phyloP scores from a whole-genome alignment of 1,284 basidiomycete genomes.

The Rhodotorula glutinis region DNA sequence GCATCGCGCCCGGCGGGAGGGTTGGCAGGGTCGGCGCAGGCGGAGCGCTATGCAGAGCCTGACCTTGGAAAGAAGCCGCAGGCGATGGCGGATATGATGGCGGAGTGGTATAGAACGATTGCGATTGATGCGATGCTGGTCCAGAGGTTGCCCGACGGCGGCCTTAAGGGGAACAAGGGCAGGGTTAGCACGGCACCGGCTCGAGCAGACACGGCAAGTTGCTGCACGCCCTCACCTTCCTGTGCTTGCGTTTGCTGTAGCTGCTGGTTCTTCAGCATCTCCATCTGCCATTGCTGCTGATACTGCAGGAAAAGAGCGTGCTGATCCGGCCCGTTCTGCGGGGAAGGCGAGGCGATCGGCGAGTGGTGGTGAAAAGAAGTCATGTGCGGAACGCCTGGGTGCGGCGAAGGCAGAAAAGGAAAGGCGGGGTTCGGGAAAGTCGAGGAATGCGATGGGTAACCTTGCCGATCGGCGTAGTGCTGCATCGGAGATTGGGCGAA shows the following conservation, averaged over 20 bases:
- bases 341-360: not conserved
- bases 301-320: slow-evolving; percentile 14
- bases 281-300: slow-evolving; percentile 37
- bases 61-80: not conserved
- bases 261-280: slow-evolving; percentile 30
- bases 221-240: not conserved
- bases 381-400: slow-evolving; percentile 13
- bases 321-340: not conserved
- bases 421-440: slow-evolving; percentile 22
- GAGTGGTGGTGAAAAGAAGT: not conserved
- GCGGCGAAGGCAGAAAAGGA: slow-evolving; percentile 39
- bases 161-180: too few species aligned
- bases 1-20: slow-evolving; percentile 31
- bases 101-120: slow-evolving; percentile 15
- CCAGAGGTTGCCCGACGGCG: slow-evolving; percentile 30
- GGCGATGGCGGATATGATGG: slow-evolving; percentile 19
- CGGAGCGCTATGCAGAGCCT: not conserved
- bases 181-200: not conserved
- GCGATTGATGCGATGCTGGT: slow-evolving; percentile 11
- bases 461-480: slow-evolving; percentile 7
- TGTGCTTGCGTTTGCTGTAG: not conserved
- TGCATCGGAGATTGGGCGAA: slow-evolving; percentile 6
- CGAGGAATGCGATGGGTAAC: slow-evolving; percentile 12
- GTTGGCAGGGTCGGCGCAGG: not conserved
- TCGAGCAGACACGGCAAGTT: not conserved